These are phyloP conservation scores for Triticum urartu DNA, from an alignment of 176 grass and related monocot species.

Conservation along the genomic window DNA sequence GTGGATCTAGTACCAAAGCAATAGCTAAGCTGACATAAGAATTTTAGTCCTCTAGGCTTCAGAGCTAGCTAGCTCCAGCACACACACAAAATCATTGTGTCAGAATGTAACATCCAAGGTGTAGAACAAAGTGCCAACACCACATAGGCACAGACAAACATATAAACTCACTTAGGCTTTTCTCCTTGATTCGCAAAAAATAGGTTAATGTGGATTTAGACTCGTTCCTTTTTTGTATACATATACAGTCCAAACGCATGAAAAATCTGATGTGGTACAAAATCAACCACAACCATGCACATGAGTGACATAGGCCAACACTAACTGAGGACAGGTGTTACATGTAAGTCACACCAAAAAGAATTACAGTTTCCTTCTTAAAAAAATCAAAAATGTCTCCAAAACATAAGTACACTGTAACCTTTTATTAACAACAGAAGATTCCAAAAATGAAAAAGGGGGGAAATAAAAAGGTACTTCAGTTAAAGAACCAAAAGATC, in stretches of 20 bases:
- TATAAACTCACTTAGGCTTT: background rate
- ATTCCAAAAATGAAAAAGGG: background rate
- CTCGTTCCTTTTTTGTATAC: background rate
- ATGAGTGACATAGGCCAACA: background rate
- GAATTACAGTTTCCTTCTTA: background rate
- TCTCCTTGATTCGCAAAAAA: background rate
- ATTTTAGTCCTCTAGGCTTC: background rate
- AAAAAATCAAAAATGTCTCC: background rate
- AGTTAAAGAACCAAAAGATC: background rate
- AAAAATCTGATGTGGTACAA: background rate
- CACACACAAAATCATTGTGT: background rate
- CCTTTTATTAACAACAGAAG: background rate
- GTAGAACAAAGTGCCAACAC: background rate
- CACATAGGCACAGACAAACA: background rate
- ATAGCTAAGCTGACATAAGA: background rate
- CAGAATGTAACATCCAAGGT: background rate
- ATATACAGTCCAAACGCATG: background rate
- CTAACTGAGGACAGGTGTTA: background rate
- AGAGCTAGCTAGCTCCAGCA: background rate
- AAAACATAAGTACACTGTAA: slow-evolving; percentile 14
- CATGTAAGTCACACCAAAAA: background rate
- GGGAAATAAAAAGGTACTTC: background rate
- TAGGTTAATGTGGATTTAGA: background rate
- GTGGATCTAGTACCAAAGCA: background rate
- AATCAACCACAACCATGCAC: background rate